These are phyloP conservation scores for Chenopodium album DNA, from an alignment of 148 eudicot species.

Conservation along the genomic window DNA sequence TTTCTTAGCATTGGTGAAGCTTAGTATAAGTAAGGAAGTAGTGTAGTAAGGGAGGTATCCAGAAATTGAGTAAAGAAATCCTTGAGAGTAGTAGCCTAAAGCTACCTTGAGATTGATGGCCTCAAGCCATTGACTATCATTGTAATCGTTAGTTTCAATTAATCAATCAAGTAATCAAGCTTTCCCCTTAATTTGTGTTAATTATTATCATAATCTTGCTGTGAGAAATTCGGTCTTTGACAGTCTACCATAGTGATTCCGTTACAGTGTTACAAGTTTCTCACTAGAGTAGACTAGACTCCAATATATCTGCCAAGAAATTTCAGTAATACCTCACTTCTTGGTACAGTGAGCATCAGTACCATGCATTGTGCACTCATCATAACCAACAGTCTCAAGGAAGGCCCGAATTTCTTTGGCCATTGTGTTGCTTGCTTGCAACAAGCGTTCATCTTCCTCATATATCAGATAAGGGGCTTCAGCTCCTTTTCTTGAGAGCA, in stretches of 20 bases:
- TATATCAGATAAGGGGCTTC: conserved; percentile 93
- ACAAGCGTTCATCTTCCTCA: conserved; percentile 88
- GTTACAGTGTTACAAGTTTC: not conserved
- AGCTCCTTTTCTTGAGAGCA: conserved; percentile 70
- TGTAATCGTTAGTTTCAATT: no score
- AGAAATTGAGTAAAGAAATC: no score
- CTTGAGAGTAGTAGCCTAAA: no score
- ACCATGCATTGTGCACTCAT: conserved; percentile 69
- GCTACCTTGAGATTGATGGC: no score
- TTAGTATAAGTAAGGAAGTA: no score
- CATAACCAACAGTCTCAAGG: conserved; percentile 63
- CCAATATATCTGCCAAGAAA: conserved; percentile 1
- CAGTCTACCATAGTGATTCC: not conserved
- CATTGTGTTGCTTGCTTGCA: conserved; percentile 89
- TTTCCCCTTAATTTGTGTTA: no score
- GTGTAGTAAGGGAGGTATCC: no score
- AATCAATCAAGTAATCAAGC: no score
- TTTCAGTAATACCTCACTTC: conserved; percentile 28
- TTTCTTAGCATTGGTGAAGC: no score
- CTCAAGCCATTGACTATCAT: no score
- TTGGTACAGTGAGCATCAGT: conserved; percentile 95
- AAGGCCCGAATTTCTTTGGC: conserved; percentile 78
- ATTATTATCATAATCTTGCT: no score
- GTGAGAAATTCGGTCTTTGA: no score
- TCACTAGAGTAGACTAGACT: not conserved